Conservation (phyloP, 768 basidiomycete species). For the Favolaschia claudopus region DNA sequence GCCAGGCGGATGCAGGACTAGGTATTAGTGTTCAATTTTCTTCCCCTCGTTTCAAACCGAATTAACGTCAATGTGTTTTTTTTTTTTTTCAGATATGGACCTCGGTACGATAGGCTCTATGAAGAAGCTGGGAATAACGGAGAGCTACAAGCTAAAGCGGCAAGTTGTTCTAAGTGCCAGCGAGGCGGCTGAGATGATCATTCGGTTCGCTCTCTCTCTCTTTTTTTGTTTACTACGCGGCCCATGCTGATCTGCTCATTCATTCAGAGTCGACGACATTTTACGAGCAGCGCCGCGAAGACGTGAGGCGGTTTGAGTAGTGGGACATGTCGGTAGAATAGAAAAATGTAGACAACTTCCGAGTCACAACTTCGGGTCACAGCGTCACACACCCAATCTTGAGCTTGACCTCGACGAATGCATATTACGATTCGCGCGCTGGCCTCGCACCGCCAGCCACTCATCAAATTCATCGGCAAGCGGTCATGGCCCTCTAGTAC, state of each 20-base stretch:
- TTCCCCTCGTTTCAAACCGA: too few relatives aligned
- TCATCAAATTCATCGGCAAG: conserved; percentile 71
- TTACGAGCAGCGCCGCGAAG: conserved; percentile 84
- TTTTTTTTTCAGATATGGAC: conserved; percentile 77
- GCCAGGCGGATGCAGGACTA: conserved; percentile 84
- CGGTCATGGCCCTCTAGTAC: conserved; percentile 57
- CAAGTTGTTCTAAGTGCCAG: conserved; percentile 95
- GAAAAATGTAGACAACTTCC: too few relatives aligned
- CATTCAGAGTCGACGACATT: conserved; percentile 86
- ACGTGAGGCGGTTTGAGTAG: conserved; percentile 75
- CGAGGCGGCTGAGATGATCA: conserved; percentile 98
- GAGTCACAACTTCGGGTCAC: too few relatives aligned
- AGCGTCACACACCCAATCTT: neutral
- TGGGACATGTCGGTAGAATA: neutral
- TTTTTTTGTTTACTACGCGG: neutral
- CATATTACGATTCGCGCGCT: conserved; percentile 43
- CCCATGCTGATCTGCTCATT: too few relatives aligned
- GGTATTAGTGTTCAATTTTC: conserved; percentile 55
- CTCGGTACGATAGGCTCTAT: conserved; percentile 87
- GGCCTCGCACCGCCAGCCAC: conserved; percentile 60
- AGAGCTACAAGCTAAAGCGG: conserved; percentile 96
- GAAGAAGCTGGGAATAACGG: conserved; percentile 87
- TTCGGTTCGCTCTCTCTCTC: conserved; percentile 64
- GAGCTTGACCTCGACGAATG: conserved; percentile 32
- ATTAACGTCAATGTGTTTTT: neutral